Evolutionary conservation across 345 rosid species (phyloP).

Genomic region (Schrenkiella parvula): DNA sequence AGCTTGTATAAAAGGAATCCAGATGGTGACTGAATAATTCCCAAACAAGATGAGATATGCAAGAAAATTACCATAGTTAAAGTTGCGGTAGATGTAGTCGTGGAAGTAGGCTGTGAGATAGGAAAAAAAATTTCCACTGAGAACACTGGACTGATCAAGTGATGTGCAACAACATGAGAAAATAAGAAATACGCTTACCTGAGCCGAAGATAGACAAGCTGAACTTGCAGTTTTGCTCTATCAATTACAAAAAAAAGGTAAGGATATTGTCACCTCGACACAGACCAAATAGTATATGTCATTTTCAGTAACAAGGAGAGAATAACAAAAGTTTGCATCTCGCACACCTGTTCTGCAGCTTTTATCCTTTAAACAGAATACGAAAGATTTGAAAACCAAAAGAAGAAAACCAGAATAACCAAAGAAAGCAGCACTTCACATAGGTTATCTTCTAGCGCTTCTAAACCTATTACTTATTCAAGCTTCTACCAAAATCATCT

Average conservation of each 20-base stretch:
- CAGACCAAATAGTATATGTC: background rate
- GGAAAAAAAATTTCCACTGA: background rate
- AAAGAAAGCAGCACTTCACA: background rate
- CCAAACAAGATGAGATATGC: background rate
- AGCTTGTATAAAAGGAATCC: background rate
- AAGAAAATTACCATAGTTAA: conserved; percentile 27
- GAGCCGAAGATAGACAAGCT: conserved; percentile 52
- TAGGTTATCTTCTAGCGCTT: background rate
- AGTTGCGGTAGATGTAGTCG: conserved; percentile 34
- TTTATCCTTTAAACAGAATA: background rate
- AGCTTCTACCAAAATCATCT: background rate
- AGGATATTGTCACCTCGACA: background rate
- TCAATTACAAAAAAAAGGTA: conserved; percentile 9
- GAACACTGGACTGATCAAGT: conserved; percentile 3
- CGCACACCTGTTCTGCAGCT: background rate
- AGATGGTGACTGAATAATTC: background rate
- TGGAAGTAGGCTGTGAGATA: conserved; percentile 49
- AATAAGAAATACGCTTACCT: conserved; percentile 34
- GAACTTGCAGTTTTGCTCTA: conserved; percentile 70
- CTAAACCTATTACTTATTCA: background rate
- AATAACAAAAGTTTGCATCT: background rate
- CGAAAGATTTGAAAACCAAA: background rate
- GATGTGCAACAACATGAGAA: background rate
- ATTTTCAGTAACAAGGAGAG: background rate
- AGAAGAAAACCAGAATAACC: background rate